These are phyloP conservation scores for Saccharum spontaneum DNA, from an alignment of 176 grass and related monocot genomes.

Conservation along the genomic window DNA sequence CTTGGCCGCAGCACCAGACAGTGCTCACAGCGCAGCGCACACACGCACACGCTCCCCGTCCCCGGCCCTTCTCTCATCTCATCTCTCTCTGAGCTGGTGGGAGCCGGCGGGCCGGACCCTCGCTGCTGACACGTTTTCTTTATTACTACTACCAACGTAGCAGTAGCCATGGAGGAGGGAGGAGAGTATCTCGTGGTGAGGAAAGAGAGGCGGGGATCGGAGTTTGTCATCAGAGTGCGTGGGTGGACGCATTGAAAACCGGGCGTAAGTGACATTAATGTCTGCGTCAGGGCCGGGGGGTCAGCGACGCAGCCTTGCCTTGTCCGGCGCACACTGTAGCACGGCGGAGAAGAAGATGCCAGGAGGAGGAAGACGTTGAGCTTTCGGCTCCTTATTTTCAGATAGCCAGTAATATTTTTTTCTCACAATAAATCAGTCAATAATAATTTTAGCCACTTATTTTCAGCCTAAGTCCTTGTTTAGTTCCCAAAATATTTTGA, in stretches of 20 bases:
- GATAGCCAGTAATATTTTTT: too few species aligned
- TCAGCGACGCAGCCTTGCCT: conserved; percentile 4
- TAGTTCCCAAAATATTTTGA: too few species aligned
- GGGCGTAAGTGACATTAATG: conserved; percentile 27
- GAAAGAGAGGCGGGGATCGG: conserved; percentile 25
- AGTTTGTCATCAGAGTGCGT: conserved; percentile 27
- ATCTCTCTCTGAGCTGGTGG: background rate
- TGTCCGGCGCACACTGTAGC: background rate
- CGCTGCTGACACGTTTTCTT: conserved; percentile 40
- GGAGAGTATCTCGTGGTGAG: conserved; percentile 23
- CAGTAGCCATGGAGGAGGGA: conserved; percentile 1
- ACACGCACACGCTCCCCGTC: background rate
- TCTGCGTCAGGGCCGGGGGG: background rate
- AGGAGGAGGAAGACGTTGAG: background rate
- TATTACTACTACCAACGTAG: conserved; percentile 2
- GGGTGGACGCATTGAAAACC: conserved; percentile 43
- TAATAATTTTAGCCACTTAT: too few species aligned
- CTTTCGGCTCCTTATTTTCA: too few species aligned
- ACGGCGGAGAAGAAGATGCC: background rate
- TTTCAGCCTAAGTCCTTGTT: too few species aligned
- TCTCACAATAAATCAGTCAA: too few species aligned
- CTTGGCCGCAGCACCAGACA: conserved; percentile 11
- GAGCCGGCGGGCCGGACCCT: background rate
- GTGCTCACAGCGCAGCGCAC: conserved; percentile 17
- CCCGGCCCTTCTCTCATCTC: background rate